Evolutionary conservation across 192 early-diverging fungal species (phyloP), one percentile per base, ranked within the genome.

Genomic region (Podila clonocystis): DNA sequence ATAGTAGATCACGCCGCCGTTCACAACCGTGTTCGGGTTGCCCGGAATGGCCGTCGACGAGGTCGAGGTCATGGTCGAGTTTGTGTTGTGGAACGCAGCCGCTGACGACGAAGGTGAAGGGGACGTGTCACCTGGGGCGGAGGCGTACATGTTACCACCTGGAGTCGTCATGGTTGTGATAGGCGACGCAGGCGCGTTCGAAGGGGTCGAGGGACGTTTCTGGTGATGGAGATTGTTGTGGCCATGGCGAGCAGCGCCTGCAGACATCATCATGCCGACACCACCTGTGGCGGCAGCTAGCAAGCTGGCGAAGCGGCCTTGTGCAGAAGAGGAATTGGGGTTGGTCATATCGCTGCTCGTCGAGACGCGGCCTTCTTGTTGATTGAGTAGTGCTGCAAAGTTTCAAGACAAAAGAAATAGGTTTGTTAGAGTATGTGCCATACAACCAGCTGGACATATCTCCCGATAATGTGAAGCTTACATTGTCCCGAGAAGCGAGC

Each of bases 1-100:
- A 68, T 91, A 91, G 57, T 91, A 95, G 17, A 67, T 68, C 6
- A 68, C 52, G 9, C 70, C 63, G 22, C 67, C 50, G 22, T 41
- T n/a, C 12, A 17, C 48, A 31, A 73, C 75, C 24, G 71, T 24
- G 24, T n/a, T 20, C 22, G 31, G 9, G 45, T 59, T 45, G 41
- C 41, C 41, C 13, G 41, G 41, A 1, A 41, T n/a, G 0, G 52
- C 19, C 2, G 52, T 55, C 8, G 55, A 12, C 19, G 41, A 13
- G 63, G 20, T 59, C 50, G 5, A 26, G 48, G n/a, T 49, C 48
- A 55, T 36, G 24, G 20, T 26, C 30, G 49, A 30, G 17, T 19
- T 67, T 50, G 34, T 41, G 33, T 63, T 45, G 38, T 57, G 26
- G 4, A 24, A 55, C n/a, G 55, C 34, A 48, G 55, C 63, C 11